Base-by-base conservation (phyloP, 2,329 filamentous ascomycete species). In the Diaporthe sp. region DNA sequence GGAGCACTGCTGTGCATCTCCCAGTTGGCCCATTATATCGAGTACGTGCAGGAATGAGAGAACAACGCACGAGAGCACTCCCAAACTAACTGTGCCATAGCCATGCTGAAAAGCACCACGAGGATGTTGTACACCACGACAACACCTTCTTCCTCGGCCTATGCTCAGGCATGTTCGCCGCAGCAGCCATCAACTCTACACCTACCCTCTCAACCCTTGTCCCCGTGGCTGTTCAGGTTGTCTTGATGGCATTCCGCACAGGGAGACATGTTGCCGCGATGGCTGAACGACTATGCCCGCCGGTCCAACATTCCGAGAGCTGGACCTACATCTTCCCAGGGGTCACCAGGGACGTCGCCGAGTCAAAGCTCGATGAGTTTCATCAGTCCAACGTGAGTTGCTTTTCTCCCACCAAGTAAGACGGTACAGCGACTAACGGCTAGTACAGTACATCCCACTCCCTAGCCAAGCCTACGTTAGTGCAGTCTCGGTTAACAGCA, bases 131-230 rank as follows among this genome's bases (percentile, higher is more conserved):
- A 79, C 75, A 83, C 78, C 81, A 86, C 80, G 79, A 85, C 79
- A 81, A 90, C 83, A 89, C 86, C 19, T 84, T 88, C 79, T 85
- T 92, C 32, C 86, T 93, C 37, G 92, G 92, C 73, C 87, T 94
- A 56, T 94, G 92, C 85, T 93, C 91, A 53, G 92, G 92, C 69
- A 86, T 93, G 30, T 89, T 94, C 78, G 92, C 92, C n/a, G 92
- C 91, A n/a, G 86, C 89, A 17, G 92, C 91, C 22, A 89, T 94
- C 73, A 89, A 92, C 17, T 91, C 89, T 30, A 88, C 92, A 42
- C 88, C 88, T 74, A 92, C 90, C 8, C 84, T 93, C 63, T 89
- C 89, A 25, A 87, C 90, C 61, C 84, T 94, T 47, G 85, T 93
- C 30, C 88, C 88, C 9, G 85, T 94, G 68, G 92, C 88, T 69